Evolutionary conservation across 177 flowering plant species (phyloP).

Genomic region (Vitis hybrid): DNA sequence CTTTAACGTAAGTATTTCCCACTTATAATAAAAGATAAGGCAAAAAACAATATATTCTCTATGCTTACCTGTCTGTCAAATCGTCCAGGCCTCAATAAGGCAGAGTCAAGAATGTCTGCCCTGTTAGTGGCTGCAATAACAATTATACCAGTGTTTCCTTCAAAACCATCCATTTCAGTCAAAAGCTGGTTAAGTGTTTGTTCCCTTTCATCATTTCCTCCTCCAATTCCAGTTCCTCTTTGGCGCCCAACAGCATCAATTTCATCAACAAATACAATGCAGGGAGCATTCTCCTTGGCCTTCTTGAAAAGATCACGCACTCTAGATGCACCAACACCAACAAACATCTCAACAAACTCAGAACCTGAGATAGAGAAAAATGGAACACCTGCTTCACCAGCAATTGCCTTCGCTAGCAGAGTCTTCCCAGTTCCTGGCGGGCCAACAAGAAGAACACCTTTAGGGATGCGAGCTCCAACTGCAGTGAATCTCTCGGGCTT

Average conservation of each 20-base stretch:
- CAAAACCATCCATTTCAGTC: slow-evolving; percentile 99
- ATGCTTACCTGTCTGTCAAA: slow-evolving; percentile 87
- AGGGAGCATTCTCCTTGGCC: slow-evolving; percentile 95
- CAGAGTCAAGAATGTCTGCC: slow-evolving; percentile 95
- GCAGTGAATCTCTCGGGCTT: slow-evolving; percentile 98
- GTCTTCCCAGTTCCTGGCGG: slow-evolving; percentile 99
- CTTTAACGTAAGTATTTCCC: background rate
- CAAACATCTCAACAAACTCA: slow-evolving; percentile 98
- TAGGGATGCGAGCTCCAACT: slow-evolving; percentile 95
- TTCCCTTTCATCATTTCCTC: slow-evolving; percentile 98
- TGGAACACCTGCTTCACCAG: slow-evolving; percentile 98
- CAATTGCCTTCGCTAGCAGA: slow-evolving; percentile 90
- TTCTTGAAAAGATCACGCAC: slow-evolving; percentile 98
- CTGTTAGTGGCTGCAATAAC: slow-evolving; percentile 96
- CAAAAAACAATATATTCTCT: background rate
- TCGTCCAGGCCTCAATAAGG: slow-evolving; percentile 88
- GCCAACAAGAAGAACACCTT: slow-evolving; percentile 94
- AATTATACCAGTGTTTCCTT: slow-evolving; percentile 88
- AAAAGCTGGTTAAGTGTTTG: slow-evolving; percentile 94
- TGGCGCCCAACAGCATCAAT: slow-evolving; percentile 97
- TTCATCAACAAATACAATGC: slow-evolving; percentile 97
- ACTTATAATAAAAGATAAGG: background rate
- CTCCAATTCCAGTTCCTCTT: slow-evolving; percentile 95
- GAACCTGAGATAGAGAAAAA: slow-evolving; percentile 96
- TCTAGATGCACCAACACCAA: slow-evolving; percentile 98